phyloP scores from a whole-genome alignment of 768 basidiomycete genomes.

The Phylloporus sp. region DNA sequence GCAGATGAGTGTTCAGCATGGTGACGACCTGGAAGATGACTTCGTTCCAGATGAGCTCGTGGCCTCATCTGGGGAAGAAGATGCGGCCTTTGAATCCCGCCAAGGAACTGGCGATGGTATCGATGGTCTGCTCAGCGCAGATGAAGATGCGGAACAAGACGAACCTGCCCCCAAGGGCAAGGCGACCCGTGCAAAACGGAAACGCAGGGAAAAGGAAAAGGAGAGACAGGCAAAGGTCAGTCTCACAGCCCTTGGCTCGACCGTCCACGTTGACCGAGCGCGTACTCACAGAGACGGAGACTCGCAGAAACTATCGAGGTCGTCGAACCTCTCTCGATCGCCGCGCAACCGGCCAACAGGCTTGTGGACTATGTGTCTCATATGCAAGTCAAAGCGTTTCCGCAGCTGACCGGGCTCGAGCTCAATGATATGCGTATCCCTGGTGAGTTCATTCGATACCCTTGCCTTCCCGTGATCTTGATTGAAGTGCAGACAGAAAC shows the following conservation, averaged over 20 bases:
- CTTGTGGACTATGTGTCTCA: slow-evolving; percentile 62
- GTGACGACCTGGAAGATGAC: slow-evolving; percentile 84
- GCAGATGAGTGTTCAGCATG: slow-evolving; percentile 37
- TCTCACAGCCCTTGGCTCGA: slow-evolving; percentile 11
- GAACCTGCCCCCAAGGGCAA: slow-evolving; percentile 21
- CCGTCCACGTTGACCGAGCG: slow-evolving; percentile 7
- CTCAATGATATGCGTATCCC: slow-evolving; percentile 75
- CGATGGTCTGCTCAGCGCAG: slow-evolving; percentile 41
- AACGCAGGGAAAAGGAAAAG: slow-evolving; percentile 69
- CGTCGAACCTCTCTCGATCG: slow-evolving; percentile 42
- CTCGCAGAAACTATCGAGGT: slow-evolving; percentile 43
- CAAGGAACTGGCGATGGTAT: slow-evolving; percentile 35
- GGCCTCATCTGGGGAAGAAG: slow-evolving; percentile 60
- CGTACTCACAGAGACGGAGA: slow-evolving; percentile 54
- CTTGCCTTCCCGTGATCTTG: slow-evolving; percentile 32
- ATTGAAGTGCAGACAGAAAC: slow-evolving; percentile 59
- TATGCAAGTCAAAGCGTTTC: slow-evolving; percentile 67
- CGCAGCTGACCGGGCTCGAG: slow-evolving; percentile 71
- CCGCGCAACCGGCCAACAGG: slow-evolving; percentile 52
- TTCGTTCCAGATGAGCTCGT: slow-evolving; percentile 69
- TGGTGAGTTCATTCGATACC: slow-evolving; percentile 44
- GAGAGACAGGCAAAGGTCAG: slow-evolving; percentile 66
- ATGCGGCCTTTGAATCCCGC: slow-evolving; percentile 20
- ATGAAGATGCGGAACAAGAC: slow-evolving; percentile 39
- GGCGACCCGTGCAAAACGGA: slow-evolving; percentile 52